Percentiles rank a stretch among this genome's conserved stretches.
These are phyloP conservation scores for Hypoxylon fragiforme DNA, from an alignment of 495 filamentous ascomycete species.

Conservation along the genomic window DNA sequence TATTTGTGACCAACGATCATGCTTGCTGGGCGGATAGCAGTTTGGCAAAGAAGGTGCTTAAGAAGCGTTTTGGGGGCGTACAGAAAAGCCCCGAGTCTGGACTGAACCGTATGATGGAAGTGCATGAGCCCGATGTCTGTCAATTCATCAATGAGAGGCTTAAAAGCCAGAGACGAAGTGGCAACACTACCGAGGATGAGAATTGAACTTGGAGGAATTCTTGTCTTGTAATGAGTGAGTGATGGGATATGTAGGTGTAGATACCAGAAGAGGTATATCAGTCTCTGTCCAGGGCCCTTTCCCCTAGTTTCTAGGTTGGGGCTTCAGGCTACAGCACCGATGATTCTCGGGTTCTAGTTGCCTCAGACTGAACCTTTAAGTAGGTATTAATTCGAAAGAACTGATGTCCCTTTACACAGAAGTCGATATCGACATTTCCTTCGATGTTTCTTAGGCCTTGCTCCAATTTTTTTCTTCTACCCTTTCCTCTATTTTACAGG, in stretches of 20 bases:
- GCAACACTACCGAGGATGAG: conserved; percentile 45
- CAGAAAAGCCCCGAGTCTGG: conserved; percentile 55
- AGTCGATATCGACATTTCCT: too few species aligned
- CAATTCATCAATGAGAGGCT: conserved; percentile 57
- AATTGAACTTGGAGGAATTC: conserved; percentile 9
- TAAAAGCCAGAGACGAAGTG: conserved; percentile 26
- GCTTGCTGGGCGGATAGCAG: conserved; percentile 67
- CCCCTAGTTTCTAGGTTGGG: too few species aligned
- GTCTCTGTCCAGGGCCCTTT: too few species aligned
- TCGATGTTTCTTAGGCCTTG: too few species aligned
- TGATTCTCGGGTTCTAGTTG: too few species aligned
- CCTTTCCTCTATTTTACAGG: too few species aligned
- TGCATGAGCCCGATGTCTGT: conserved; percentile 60
- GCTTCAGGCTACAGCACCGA: too few species aligned
- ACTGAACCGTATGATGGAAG: conserved; percentile 66
- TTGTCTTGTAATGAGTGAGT: background rate
- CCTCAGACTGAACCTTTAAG: too few species aligned
- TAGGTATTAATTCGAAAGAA: too few species aligned
- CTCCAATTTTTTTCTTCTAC: too few species aligned
- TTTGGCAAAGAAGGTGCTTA: conserved; percentile 60
- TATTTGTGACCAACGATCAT: conserved; percentile 74
- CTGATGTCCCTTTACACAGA: too few species aligned
- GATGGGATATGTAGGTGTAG: conserved; percentile 2
- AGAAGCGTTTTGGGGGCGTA: conserved; percentile 67
- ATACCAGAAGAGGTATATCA: conserved; percentile 2